phyloP scores from a whole-genome alignment of 805 yeast genomes.

The Ogataea haglerorum region DNA sequence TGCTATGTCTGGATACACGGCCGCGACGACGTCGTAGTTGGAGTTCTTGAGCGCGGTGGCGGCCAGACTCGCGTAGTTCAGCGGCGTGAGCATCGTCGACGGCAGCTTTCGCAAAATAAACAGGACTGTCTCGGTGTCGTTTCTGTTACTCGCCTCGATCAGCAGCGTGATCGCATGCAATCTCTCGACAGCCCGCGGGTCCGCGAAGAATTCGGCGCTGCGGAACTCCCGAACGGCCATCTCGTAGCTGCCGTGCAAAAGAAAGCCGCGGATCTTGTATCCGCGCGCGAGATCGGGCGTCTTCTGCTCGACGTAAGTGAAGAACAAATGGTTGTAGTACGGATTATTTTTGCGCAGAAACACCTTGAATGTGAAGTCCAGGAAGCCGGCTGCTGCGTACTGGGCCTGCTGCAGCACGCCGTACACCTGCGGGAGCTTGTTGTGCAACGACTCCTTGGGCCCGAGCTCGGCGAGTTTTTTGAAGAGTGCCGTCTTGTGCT shows the following conservation, averaged over 20 bases:
- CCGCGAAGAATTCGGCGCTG: slow-evolving; percentile 3
- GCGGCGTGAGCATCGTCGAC: slow-evolving; percentile 1
- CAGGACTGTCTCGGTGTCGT: slow-evolving; percentile 21
- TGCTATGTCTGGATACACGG: slow-evolving; percentile 1
- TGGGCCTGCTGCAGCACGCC: background rate
- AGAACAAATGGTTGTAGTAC: slow-evolving; percentile 12
- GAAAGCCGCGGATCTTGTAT: slow-evolving; percentile 17
- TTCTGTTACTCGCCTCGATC: slow-evolving; percentile 18
- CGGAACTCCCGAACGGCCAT: slow-evolving; percentile 22
- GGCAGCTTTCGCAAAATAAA: slow-evolving; percentile 9
- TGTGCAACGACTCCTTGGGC: background rate
- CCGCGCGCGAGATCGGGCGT: background rate
- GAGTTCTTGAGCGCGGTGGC: slow-evolving; percentile 9
- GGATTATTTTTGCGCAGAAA: slow-evolving; percentile 12
- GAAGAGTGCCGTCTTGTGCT: background rate
- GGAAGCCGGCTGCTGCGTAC: background rate
- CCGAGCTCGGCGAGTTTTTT: background rate
- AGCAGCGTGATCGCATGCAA: slow-evolving; percentile 17
- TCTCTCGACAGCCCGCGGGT: background rate
- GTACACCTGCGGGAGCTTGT: background rate
- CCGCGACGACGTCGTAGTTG: slow-evolving; percentile 5
- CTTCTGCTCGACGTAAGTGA: slow-evolving; percentile 4
- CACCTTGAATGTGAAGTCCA: slow-evolving; percentile 7
- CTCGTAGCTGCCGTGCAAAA: slow-evolving; percentile 23
- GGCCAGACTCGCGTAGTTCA: slow-evolving; percentile 15